Evolutionary conservation across 768 basidiomycete species (phyloP), one percentile per base, ranked within the genome.

Genomic region (Xerocomellus dryophilus): DNA sequence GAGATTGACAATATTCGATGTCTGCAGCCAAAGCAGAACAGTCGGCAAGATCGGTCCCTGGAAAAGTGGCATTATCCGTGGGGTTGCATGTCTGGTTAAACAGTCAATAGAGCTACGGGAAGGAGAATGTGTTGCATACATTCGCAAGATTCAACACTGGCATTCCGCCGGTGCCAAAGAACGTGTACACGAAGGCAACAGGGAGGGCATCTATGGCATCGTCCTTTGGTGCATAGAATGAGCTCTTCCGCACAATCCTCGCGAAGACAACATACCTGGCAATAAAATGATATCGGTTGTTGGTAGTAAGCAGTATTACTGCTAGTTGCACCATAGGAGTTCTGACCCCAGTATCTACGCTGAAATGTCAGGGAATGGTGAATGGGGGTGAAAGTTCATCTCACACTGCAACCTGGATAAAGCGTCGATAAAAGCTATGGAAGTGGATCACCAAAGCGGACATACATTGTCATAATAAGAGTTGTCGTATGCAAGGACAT

Each of bases 91-190:
- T 78, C 77, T 78, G 29, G n/a, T 25, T 2, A 39, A 31, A 42
- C 2, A 12, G 35, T 62, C 32, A 51, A 21, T 31, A 18, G 15
- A 41, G 7, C 2, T 40, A 25, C 51, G 10, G 48, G 15, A 11
- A 38, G 18, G 31, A 20, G 14, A 44, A 32, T 18, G 36, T 14
- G 25, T 9, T 29, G 18, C 76, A 56, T 66, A 84, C 85, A 61
- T 85, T 88, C 2, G 84, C 86, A 12, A 88, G 75, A 66, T 90
- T 84, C 48, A 89, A 73, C 7, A 79, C 80, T 21, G 87, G 87
- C 17, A 77, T 66, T 27, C 79, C 79, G 1, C 86, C 85, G 7
- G 81, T 72, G 12, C 82, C 78, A 62, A 84, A 86, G 71, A 88
- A 88, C 18, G 76, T 77, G 64, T 82, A 72, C 59, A 89, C 61